These are phyloP conservation scores for Rubia balearica DNA, from an alignment of 305 asterid genomes.

Conservation along the genomic window DNA sequence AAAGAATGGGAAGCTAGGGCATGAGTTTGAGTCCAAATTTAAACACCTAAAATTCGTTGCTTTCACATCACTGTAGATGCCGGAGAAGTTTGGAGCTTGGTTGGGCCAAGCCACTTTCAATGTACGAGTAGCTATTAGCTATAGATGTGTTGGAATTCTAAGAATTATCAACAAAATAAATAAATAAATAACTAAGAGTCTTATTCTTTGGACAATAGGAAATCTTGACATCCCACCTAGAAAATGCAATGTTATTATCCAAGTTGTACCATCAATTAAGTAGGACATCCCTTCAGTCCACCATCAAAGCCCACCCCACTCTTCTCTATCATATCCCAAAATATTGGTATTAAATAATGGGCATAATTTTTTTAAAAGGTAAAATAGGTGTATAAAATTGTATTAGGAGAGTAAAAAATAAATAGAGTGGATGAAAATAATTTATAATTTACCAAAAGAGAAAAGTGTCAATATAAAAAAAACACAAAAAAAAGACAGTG, in stretches of 20 bases:
- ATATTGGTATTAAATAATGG: too few relatives aligned
- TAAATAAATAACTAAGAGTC: background rate
- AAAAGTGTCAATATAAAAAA: too few relatives aligned
- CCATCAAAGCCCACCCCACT: slow-evolving; percentile 14
- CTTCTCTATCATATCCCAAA: slow-evolving; percentile 10
- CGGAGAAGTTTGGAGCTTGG: slow-evolving; percentile 28
- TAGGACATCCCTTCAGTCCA: slow-evolving; percentile 7
- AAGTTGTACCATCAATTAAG: slow-evolving; percentile 11
- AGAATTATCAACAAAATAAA: background rate
- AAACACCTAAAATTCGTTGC: slow-evolving; percentile 21
- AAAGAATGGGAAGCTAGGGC: background rate
- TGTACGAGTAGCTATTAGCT: too few relatives aligned
- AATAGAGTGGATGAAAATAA: too few relatives aligned
- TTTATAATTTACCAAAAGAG: too few relatives aligned
- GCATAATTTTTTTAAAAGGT: too few relatives aligned
- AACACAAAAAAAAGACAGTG: too few relatives aligned
- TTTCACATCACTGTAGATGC: slow-evolving; percentile 38
- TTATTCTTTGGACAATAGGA: slow-evolving; percentile 15
- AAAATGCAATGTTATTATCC: slow-evolving; percentile 6
- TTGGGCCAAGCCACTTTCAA: slow-evolving; percentile 19
- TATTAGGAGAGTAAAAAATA: too few relatives aligned
- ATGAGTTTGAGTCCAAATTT: background rate
- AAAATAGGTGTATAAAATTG: too few relatives aligned
- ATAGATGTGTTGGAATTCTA: slow-evolving; percentile 25
- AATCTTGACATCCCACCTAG: slow-evolving; percentile 32